Evolutionary conservation across 1,284 basidiomycete genomes (phyloP).

Genomic region (Cryptococcus sp.): DNA sequence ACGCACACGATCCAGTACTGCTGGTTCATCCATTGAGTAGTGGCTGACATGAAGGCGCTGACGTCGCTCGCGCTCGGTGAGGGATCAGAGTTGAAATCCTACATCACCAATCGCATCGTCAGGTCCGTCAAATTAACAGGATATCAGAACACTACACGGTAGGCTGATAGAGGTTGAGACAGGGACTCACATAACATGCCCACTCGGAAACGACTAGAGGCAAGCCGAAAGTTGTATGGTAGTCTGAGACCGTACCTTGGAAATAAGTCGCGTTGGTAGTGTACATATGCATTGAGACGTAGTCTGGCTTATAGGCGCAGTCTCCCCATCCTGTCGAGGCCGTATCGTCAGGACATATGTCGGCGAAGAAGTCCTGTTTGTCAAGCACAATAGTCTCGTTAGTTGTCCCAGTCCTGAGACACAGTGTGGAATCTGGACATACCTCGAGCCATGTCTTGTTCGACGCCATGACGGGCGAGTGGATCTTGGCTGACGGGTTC

Average conservation of each 20-base stretch:
- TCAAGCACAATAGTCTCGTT: neutral
- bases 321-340: slow-evolving; percentile 12
- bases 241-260: slow-evolving; percentile 11
- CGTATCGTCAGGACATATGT: slow-evolving; percentile 23
- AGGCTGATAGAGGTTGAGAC: neutral
- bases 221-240: slow-evolving; percentile 19
- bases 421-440: neutral
- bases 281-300: slow-evolving; percentile 30
- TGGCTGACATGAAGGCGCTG: slow-evolving; percentile 22
- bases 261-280: slow-evolving; percentile 15
- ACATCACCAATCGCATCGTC: neutral
- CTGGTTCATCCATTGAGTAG: slow-evolving; percentile 39
- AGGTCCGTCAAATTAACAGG: neutral
- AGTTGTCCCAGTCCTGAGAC: no score
- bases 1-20: slow-evolving; percentile 33
- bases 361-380: slow-evolving; percentile 26
- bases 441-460: slow-evolving; percentile 28
- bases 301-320: slow-evolving; percentile 25
- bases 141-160: neutral
- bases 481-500: slow-evolving; percentile 23
- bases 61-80: slow-evolving; percentile 9
- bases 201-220: slow-evolving; percentile 20
- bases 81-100: slow-evolving; percentile 8
- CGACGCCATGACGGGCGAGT: slow-evolving; percentile 25
- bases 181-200: slow-evolving; percentile 21